Evolutionary conservation across 108 stramenopile genomes (phyloP), one percentile per base, ranked within the genome.

Genomic region (Cylindrotheca fusiformis): DNA sequence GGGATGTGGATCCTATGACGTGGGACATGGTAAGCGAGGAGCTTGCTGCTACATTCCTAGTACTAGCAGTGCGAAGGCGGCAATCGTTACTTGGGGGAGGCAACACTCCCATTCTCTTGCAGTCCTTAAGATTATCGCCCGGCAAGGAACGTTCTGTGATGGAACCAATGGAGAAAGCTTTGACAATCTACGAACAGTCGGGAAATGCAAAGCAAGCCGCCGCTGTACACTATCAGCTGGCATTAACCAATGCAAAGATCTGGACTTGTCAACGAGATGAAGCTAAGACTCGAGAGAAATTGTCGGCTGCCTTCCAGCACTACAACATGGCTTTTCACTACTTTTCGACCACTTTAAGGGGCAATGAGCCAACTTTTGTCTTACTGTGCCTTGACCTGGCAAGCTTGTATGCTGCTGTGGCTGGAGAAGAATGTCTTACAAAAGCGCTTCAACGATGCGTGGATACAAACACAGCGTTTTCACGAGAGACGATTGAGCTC

Each of bases 1-100:
- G 88, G n/a, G 88, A 90, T 50, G 66, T 63, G 4, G 88, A 93
- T 67, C 72, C 79, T 3, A 54, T 69, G 14, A 85, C 85, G 3
- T 93, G 92, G 92, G 88, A 93, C 56, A 87, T 93, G 87, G 92
- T 93, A 10, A 82, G 82, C 47, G 66, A 81, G 22, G 88, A 93
- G 55, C 81, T 93, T 10, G 92, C 92, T 6, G 81, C 87, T 1
- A 88, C 87, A 0, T 77, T 83, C 23, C 71, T 93, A 55, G 88
- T 93, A 8, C 59, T 93, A 19, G 92, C 87, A 5, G 88, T 90
- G 20, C 80, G 92, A 25, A 64, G 92, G 30, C 70, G 92, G 19
- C 92, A 90, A 52, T 80, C 88, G 12, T 65, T 81, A 24, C 25
- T 90, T 10, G 83, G 82, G 2, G 74, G 77, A 32, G 73, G 69